Evolutionary conservation across 257 asterid genomes (phyloP).

Genomic region (Nemophila menziesii): DNA sequence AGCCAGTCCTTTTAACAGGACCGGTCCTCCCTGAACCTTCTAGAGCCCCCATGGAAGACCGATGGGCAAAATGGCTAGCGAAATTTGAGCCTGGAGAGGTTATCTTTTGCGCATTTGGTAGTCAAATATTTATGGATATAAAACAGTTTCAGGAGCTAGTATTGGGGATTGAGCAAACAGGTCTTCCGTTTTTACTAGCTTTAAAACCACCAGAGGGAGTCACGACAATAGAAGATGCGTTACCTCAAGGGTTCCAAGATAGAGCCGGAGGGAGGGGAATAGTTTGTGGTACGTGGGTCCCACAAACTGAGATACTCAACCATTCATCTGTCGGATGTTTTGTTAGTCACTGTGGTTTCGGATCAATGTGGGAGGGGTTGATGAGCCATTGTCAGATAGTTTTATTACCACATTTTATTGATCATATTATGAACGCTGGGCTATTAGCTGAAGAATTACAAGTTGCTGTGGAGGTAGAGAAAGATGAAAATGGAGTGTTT

Average conservation of each 20-base stretch:
- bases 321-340: too few species aligned
- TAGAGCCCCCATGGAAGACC: not conserved
- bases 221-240: conserved; percentile 12
- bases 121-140: conserved; percentile 22
- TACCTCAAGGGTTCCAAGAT: conserved; percentile 17
- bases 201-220: conserved; percentile 21
- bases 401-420: conserved; percentile 20
- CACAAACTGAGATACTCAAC: too few species aligned
- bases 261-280: conserved; percentile 17
- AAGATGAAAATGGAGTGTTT: conserved; percentile 22
- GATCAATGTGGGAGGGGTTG: conserved; percentile 20
- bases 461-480: too few species aligned
- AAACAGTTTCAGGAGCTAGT: conserved; percentile 23
- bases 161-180: conserved; percentile 23
- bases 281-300: conserved; percentile 23
- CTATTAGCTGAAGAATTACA: too few species aligned
- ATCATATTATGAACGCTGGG: conserved; percentile 21
- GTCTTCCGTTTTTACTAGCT: conserved; percentile 19
- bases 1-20: too few species aligned
- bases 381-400: conserved; percentile 19
- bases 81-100: not conserved
- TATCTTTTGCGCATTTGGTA: too few species aligned
- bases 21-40: conserved; percentile 12
- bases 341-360: too few species aligned
- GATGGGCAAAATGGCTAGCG: conserved; percentile 7